Conservation (phyloP, 371 early-diverging fungal species). For the Rhizopus stolonifer region DNA sequence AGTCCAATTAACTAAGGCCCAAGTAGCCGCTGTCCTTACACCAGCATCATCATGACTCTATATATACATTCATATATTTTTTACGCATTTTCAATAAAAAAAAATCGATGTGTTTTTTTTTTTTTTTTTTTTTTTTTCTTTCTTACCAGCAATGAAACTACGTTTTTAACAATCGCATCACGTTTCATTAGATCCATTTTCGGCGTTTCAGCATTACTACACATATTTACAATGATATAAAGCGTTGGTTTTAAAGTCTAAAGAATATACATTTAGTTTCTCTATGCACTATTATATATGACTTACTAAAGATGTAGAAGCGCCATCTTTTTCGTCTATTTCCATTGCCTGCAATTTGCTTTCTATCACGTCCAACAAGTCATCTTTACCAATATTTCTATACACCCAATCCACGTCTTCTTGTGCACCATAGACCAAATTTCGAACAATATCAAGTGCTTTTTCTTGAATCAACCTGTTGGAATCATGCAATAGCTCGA, state of each 20-base stretch:
- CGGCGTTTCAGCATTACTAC: conserved; percentile 68
- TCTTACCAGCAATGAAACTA: conserved; percentile 61
- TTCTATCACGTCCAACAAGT: conserved; percentile 66
- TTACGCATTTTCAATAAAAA: not conserved
- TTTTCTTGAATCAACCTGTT: conserved; percentile 74
- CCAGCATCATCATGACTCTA: conserved; percentile 61
- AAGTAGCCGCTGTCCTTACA: conserved; percentile 74
- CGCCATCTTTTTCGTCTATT: conserved; percentile 30
- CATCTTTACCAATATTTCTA: conserved; percentile 65
- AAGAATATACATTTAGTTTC: not conserved
- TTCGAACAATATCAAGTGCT: conserved; percentile 76
- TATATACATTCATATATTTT: not conserved
- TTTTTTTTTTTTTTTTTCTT: not conserved
- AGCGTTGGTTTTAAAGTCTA: conserved; percentile 45
- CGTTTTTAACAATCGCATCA: conserved; percentile 51
- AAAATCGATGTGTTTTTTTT: conserved; percentile 1
- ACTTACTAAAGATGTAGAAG: conserved; percentile 26
- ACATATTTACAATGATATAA: conserved; percentile 76
- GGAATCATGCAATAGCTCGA: conserved; percentile 63
- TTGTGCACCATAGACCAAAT: conserved; percentile 70
- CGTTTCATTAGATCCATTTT: conserved; percentile 66
- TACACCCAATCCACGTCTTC: conserved; percentile 58
- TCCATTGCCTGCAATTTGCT: conserved; percentile 59
- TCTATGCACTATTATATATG: not conserved
- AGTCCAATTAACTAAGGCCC: conserved; percentile 84